Base-by-base conservation (phyloP, 1,284 basidiomycete genomes). In the Ustilago xerochloae region DNA sequence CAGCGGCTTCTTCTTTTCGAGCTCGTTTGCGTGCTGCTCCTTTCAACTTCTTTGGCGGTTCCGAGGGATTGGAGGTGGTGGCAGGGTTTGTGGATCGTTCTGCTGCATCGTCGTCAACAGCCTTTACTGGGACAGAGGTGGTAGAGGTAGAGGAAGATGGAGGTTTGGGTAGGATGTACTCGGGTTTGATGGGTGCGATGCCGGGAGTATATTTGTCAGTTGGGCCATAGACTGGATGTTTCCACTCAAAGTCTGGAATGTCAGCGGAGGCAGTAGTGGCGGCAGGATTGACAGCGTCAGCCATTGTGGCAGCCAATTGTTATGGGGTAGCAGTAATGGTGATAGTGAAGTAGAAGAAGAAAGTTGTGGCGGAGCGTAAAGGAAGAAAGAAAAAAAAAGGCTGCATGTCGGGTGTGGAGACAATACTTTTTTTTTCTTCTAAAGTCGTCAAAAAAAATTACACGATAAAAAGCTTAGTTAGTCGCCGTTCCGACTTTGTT, bases 131-230 rank as follows among this genome's bases (percentile, higher is more conserved):
- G 6, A 48, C 20, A 30, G 30, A 24, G 30, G 36, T 12, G 32
- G 52, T 8, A 15, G 45, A 24, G 22, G 52, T 8, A 20, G 45
- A n/a, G 10, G 49, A 24, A 13, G 60, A 49, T 7, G 51, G 8
- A 2, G 69, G 60, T 60, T 67, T 72, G 46, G 55, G 59, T 1
- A 76, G 55, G 35, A 77, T 55, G 55, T 54, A 77, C 32, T 77
- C 70, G 16, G 54, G 39, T 32, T 77, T 77, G 63, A 77, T 77
- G 12, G 75, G 75, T 1, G 63, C 70, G 36, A 73, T 67, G 15
- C 75, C 75, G 8, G 75, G 75, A 2, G 70, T 73, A 48, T 77
- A 77, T 9, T 66, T 71, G 49, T 68, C 74, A 3, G 58, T 72
- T 2, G 72, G 58, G 4, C 54, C 59, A 36, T 70, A 70, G 39